Conservation (phyloP, 768 basidiomycete species). For the Podaxis pistillaris region DNA sequence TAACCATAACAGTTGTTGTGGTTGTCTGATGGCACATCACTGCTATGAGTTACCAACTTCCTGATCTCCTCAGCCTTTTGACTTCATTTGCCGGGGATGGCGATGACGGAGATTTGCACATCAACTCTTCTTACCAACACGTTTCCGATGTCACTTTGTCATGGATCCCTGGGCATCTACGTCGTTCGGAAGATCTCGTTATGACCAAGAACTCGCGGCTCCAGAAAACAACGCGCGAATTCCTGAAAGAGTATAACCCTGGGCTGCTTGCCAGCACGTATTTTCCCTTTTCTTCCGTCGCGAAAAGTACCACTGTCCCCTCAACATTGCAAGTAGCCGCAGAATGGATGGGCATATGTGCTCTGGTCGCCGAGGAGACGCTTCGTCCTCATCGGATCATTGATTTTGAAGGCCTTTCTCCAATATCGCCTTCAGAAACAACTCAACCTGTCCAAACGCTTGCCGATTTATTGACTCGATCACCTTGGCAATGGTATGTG, state of each 20-base stretch:
- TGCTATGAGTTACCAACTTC: slow-evolving; percentile 15
- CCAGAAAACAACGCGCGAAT: not conserved
- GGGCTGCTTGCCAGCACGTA: slow-evolving; percentile 2
- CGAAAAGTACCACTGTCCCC: not conserved
- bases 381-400: slow-evolving; percentile 4
- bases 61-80: slow-evolving; percentile 9
- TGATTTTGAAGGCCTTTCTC: not conserved
- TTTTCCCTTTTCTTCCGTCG: not conserved
- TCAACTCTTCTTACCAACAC: slow-evolving; percentile 1
- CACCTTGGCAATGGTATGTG: not conserved
- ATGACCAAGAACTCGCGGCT: not conserved
- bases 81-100: not conserved
- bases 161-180: not conserved
- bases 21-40: no score
- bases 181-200: not conserved
- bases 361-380: slow-evolving; percentile 1
- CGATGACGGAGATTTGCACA: slow-evolving; percentile 8
- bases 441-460: not conserved
- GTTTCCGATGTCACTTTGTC: not conserved
- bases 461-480: not conserved
- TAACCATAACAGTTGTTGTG: no score
- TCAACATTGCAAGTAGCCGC: not conserved
- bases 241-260: slow-evolving; percentile 11
- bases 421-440: not conserved
- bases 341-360: slow-evolving; percentile 9